These are phyloP conservation scores for Penicillium lagena DNA, from an alignment of 495 filamentous ascomycete genomes.

Conservation along the genomic window DNA sequence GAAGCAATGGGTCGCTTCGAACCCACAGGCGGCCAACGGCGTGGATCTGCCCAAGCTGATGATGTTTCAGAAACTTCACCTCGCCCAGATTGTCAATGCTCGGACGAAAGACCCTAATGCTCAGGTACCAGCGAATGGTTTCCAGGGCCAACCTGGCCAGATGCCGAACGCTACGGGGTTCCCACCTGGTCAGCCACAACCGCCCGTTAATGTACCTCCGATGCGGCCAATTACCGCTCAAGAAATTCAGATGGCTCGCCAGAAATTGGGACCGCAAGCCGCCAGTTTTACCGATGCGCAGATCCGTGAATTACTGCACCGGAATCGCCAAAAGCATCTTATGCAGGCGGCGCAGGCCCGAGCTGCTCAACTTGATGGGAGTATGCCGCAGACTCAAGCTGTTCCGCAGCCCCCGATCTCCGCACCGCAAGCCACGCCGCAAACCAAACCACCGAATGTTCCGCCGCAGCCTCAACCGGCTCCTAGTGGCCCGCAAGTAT, in stretches of 20 bases:
- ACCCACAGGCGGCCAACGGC: constrained; percentile 35
- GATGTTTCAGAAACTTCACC: constrained; percentile 47
- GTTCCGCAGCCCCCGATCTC: constrained; percentile 28
- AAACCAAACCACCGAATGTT: constrained; percentile 16
- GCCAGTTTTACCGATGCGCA: constrained; percentile 47
- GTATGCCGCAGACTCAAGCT: constrained; percentile 22
- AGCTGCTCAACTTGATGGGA: constrained; percentile 20
- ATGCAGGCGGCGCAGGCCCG: constrained; percentile 26
- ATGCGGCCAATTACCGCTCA: constrained; percentile 33
- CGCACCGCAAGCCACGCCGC: constrained; percentile 14
- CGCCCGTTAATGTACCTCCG: constrained; percentile 18
- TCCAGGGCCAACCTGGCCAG: constrained; percentile 9
- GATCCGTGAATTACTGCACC: constrained; percentile 36
- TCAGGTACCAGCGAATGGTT: constrained; percentile 20
- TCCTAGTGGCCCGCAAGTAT: constrained; percentile 7
- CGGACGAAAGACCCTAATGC: constrained; percentile 20
- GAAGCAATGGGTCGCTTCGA: constrained; percentile 52
- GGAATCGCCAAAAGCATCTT: constrained; percentile 27
- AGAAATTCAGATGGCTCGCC: constrained; percentile 41
- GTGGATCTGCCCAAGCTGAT: constrained; percentile 41
- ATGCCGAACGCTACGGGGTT: constrained; percentile 34
- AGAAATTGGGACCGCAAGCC: constrained; percentile 31
- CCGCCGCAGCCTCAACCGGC: constrained; percentile 16
- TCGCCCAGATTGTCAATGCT: constrained; percentile 33
- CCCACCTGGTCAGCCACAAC: constrained; percentile 20